Conservation (phyloP, 2,329 filamentous ascomycete species). For the Setomelanomma holmii region DNA sequence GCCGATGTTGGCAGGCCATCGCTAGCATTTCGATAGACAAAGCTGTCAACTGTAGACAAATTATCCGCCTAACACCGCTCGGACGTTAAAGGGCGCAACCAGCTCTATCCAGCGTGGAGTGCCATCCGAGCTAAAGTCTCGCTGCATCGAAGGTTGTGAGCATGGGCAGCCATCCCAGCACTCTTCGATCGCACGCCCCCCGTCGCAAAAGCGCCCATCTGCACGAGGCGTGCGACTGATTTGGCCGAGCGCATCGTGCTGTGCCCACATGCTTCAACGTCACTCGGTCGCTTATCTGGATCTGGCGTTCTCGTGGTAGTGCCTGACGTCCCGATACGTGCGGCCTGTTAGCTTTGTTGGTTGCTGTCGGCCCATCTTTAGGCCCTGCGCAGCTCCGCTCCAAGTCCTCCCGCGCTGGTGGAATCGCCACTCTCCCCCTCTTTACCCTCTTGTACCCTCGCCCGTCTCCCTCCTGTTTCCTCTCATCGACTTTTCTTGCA, state of each 20-base stretch:
- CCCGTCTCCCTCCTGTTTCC: slow-evolving; percentile 6
- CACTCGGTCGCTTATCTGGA: slow-evolving; percentile 26
- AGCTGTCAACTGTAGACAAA: background rate
- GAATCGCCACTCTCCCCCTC: slow-evolving; percentile 36
- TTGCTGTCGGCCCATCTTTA: slow-evolving; percentile 35
- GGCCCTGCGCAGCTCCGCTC: slow-evolving; percentile 24
- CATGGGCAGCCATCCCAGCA: slow-evolving; percentile 19
- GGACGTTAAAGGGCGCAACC: slow-evolving; percentile 11
- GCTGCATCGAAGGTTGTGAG: slow-evolving; percentile 18
- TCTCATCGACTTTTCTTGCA: slow-evolving; percentile 12
- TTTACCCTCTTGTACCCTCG: slow-evolving; percentile 13
- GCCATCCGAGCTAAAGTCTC: slow-evolving; percentile 7
- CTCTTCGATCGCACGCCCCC: slow-evolving; percentile 23
- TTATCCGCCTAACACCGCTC: slow-evolving; percentile 5
- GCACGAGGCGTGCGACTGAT: slow-evolving; percentile 9
- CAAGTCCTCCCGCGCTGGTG: slow-evolving; percentile 22
- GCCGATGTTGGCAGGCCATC: background rate
- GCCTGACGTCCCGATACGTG: slow-evolving; percentile 24
- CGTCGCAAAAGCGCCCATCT: slow-evolving; percentile 12
- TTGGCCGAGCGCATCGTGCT: slow-evolving; percentile 8
- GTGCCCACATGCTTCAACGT: slow-evolving; percentile 17
- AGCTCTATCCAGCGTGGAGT: slow-evolving; percentile 6
- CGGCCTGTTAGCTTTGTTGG: slow-evolving; percentile 4
- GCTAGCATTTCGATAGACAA: background rate
- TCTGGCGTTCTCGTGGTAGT: slow-evolving; percentile 20